Evolutionary conservation across 495 filamentous ascomycete genomes (phyloP).

Genomic region (Ramalina peruviana): DNA sequence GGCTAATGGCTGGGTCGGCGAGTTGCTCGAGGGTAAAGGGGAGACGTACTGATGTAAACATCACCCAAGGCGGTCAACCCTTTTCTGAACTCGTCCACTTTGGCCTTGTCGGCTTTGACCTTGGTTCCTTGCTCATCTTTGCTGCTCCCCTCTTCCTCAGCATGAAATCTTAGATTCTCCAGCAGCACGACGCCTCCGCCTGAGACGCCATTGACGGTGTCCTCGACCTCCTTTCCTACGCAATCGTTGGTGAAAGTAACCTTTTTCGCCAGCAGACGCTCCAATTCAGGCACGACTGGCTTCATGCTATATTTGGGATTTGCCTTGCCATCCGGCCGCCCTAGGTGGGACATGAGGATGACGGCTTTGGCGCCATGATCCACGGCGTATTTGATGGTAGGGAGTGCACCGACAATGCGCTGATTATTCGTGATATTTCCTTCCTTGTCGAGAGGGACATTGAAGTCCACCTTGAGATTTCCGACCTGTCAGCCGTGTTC

Average conservation of each 20-base stretch:
- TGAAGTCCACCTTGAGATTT: constrained; percentile 84
- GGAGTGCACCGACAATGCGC: constrained; percentile 91
- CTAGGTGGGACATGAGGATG: constrained; percentile 96
- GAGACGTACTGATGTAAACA: constrained; percentile 78
- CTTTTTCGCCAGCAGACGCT: constrained; percentile 68
- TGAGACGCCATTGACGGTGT: constrained; percentile 68
- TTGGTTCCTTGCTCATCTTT: constrained; percentile 92
- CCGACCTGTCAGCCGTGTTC: background rate
- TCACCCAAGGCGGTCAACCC: constrained; percentile 89
- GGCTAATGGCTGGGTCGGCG: background rate
- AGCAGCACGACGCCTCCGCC: constrained; percentile 79
- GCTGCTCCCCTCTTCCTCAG: constrained; percentile 90
- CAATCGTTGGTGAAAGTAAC: constrained; percentile 86
- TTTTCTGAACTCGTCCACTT: constrained; percentile 87
- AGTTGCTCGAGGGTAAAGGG: background rate
- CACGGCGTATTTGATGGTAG: constrained; percentile 95
- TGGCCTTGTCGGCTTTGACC: constrained; percentile 87
- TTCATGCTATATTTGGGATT: constrained; percentile 89
- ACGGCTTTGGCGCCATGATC: constrained; percentile 91
- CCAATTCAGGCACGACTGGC: constrained; percentile 80
- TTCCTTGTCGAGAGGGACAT: constrained; percentile 83
- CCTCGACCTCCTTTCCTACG: constrained; percentile 80
- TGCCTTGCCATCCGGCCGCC: constrained; percentile 79
- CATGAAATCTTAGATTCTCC: constrained; percentile 96
- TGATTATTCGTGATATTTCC: constrained; percentile 96